Base-by-base conservation (phyloP, 257 asterid genomes). In the Ilex asprella region DNA sequence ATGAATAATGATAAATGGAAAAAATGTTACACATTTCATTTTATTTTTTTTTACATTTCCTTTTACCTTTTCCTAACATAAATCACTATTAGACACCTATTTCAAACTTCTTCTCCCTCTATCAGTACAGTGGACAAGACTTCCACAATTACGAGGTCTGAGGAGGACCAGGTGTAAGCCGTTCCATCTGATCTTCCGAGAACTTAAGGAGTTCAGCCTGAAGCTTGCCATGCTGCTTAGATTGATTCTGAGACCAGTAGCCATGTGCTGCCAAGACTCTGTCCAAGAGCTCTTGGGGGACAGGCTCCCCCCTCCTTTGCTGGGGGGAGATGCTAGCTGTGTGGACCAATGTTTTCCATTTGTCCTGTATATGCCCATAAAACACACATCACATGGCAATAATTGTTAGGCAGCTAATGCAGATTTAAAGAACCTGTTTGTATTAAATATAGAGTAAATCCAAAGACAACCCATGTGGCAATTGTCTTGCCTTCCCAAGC, bases 261-360 rank as follows among this genome's bases (percentile, higher is more conserved):
- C 53, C 60, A 54, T 67, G 72, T 10, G 72, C 72, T 15, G 60
- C 27, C 43, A 67, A 35, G 29, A 60, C 72, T 14, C 72, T 51
- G 61, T 67, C 72, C 46, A 67, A 39, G 29, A 59, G 72, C 58
- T 59, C 61, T 27, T 67, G 72, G 15, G 72, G 72, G 16, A 67
- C 72, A 6, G 66, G 72, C 61, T 67, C 72, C 6, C 72, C 72
- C 53, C 72, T 51, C 30, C 72, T 67, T 60, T 67, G 72, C 21
- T 60, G 72, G 21, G 72, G 72, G 13, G 72, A 54, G 39, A 67
- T 67, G 54, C 72, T 67, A 5, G 72, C 72, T n/a, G 72, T 67
- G 59, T 67, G 72, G 31, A 67, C 72, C 29, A 67, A 31, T 29
- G 72, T 67, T 61, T 67, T 67, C 72, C 72, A 67, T 60, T 67